These are phyloP conservation scores for Phoenix roebelenii DNA, from an alignment of 176 grass and related monocot species.

Conservation along the genomic window DNA sequence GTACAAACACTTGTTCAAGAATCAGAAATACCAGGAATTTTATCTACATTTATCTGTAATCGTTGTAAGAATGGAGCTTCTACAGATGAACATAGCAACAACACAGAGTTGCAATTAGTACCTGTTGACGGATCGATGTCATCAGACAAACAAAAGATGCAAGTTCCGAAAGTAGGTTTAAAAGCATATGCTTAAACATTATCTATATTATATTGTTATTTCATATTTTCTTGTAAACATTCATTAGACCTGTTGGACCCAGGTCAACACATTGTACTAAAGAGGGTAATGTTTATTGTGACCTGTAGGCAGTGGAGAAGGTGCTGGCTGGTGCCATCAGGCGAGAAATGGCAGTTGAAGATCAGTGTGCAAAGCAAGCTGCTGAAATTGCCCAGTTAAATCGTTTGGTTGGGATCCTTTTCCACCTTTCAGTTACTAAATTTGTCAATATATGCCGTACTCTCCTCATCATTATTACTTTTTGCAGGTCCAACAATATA, in stretches of 20 bases:
- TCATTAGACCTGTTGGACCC: too few relatives aligned
- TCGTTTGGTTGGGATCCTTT: slow-evolving; percentile 50
- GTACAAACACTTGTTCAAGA: slow-evolving; percentile 67
- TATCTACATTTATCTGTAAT: slow-evolving; percentile 37
- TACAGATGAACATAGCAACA: slow-evolving; percentile 28
- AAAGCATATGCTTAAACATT: neutral
- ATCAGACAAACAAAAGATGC: slow-evolving; percentile 40
- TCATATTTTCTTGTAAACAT: too few relatives aligned
- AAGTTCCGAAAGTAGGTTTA: slow-evolving; percentile 60
- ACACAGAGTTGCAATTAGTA: slow-evolving; percentile 55
- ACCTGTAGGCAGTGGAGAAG: slow-evolving; percentile 73
- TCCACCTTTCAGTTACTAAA: slow-evolving; percentile 2
- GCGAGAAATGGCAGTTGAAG: slow-evolving; percentile 89
- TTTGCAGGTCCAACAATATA: slow-evolving; percentile 86
- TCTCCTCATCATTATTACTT: slow-evolving; percentile 17
- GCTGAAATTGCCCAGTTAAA: slow-evolving; percentile 84
- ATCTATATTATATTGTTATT: too few relatives aligned
- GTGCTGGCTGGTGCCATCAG: slow-evolving; percentile 82
- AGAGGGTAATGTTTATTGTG: too few relatives aligned
- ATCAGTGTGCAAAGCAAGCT: slow-evolving; percentile 70
- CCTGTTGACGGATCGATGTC: slow-evolving; percentile 32
- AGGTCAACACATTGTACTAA: too few relatives aligned
- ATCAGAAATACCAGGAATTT: slow-evolving; percentile 41
- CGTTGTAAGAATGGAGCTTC: slow-evolving; percentile 31
- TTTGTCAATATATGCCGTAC: neutral